Percentiles rank a stretch among this genome's conserved stretches.
Conservation (phyloP, 1,284 basidiomycete species). For the Marasmius sp. region DNA sequence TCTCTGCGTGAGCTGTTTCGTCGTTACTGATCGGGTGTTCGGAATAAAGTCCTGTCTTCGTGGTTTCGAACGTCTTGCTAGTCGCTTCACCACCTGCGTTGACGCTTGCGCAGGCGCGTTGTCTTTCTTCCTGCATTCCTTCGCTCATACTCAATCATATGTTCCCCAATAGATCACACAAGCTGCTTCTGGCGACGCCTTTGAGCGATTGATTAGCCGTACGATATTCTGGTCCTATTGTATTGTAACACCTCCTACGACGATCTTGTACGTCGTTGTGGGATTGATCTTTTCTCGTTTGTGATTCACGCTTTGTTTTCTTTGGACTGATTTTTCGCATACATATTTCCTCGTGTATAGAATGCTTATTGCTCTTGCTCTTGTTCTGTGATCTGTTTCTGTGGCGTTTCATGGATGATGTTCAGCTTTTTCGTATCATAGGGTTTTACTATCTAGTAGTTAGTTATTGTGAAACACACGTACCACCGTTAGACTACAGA, state of each 20-base stretch:
- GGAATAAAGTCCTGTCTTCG: slow-evolving; percentile 71
- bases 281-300: slow-evolving; percentile 62
- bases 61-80: slow-evolving; percentile 76
- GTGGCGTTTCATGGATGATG: no score
- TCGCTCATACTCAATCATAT: not conserved
- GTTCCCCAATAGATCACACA: slow-evolving; percentile 71
- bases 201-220: slow-evolving; percentile 84
- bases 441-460: no score
- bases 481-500: no score
- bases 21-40: slow-evolving; percentile 13
- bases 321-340: no score
- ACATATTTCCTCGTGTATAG: not conserved
- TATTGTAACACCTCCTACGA: slow-evolving; percentile 79
- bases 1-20: slow-evolving; percentile 12
- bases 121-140: not conserved
- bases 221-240: slow-evolving; percentile 86
- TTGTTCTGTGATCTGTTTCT: no score
- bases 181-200: slow-evolving; percentile 83
- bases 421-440: no score
- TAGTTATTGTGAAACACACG: no score
- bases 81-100: slow-evolving; percentile 81
- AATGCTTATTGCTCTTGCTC: no score
- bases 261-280: slow-evolving; percentile 73
- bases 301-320: slow-evolving; percentile 17
- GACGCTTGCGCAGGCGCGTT: slow-evolving; percentile 70